These are phyloP conservation scores for Podila clonocystis DNA, from an alignment of 192 early-diverging fungal species.

Conservation along the genomic window DNA sequence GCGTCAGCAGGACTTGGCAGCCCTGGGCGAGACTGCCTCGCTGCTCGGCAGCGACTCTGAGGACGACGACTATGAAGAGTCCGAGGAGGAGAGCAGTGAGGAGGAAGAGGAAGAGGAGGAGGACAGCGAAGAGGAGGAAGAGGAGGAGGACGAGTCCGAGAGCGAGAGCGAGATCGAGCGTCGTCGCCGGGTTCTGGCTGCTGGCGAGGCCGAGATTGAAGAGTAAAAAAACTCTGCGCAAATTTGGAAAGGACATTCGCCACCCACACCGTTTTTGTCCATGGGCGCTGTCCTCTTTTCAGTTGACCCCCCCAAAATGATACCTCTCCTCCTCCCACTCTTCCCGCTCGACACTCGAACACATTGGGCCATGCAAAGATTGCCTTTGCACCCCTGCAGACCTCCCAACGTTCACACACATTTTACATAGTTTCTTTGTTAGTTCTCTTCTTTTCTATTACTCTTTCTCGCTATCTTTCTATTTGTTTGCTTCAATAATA, in stretches of 20 bases:
- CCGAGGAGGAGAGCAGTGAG: not conserved
- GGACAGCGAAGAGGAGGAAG: slow-evolving; percentile 5
- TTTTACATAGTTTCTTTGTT: too few relatives aligned
- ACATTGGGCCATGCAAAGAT: too few relatives aligned
- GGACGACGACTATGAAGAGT: slow-evolving; percentile 46
- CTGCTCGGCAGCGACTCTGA: slow-evolving; percentile 37
- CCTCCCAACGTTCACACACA: too few relatives aligned
- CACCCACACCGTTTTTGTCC: not conserved
- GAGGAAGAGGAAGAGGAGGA: slow-evolving; percentile 18
- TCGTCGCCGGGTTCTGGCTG: slow-evolving; percentile 25
- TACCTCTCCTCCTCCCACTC: too few relatives aligned
- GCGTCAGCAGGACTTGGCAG: slow-evolving; percentile 28
- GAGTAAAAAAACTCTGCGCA: slow-evolving; percentile 6
- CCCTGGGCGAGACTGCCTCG: slow-evolving; percentile 16
- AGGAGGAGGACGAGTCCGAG: slow-evolving; percentile 4
- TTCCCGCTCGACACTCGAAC: too few relatives aligned
- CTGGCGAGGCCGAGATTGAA: slow-evolving; percentile 22
- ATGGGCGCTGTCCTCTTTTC: not conserved
- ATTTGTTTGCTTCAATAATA: too few relatives aligned
- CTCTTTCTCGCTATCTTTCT: too few relatives aligned
- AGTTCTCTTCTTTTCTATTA: too few relatives aligned
- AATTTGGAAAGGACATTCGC: not conserved
- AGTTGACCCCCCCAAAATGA: too few relatives aligned
- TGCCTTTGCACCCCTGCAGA: too few relatives aligned
- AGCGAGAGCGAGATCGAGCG: slow-evolving; percentile 16